phyloP scores from a whole-genome alignment of 148 eudicot genomes.

The Silene latifolia region DNA sequence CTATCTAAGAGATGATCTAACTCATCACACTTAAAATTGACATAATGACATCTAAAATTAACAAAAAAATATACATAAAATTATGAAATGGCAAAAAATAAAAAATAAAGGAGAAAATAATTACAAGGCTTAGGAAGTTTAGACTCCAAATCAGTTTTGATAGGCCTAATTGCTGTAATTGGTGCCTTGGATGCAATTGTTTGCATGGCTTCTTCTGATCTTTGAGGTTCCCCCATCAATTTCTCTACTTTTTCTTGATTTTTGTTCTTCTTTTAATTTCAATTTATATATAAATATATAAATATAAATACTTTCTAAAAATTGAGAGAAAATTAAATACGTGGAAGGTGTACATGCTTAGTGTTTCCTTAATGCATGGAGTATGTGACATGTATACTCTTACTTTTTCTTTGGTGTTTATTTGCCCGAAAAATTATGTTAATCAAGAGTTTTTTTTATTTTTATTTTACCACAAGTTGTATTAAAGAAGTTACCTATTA shows the following conservation, averaged over 20 bases:
- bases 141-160: slow-evolving; percentile 15
- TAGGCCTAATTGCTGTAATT: slow-evolving; percentile 6
- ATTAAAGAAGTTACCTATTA: not conserved
- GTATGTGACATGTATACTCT: not conserved
- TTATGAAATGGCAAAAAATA: too few species aligned
- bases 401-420: not conserved
- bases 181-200: slow-evolving; percentile 15
- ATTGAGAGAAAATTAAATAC: too few species aligned
- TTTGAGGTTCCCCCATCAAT: slow-evolving; percentile 6
- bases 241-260: not conserved
- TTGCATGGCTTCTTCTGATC: slow-evolving; percentile 9
- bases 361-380: slow-evolving; percentile 3
- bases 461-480: not conserved
- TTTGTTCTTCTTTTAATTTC: not conserved
- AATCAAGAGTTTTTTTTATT: not conserved
- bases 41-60: not conserved
- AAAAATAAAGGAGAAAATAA: too few species aligned
- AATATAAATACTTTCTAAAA: too few species aligned
- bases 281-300: too few species aligned
- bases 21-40: too few species aligned
- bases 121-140: slow-evolving; percentile 19
- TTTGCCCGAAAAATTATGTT: not conserved
- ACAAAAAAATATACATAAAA: not conserved
- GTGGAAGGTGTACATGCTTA: not conserved
- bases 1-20: too few species aligned